These are phyloP conservation scores for Suillus subalutaceus DNA, from an alignment of 768 basidiomycete genomes.

Conservation along the genomic window DNA sequence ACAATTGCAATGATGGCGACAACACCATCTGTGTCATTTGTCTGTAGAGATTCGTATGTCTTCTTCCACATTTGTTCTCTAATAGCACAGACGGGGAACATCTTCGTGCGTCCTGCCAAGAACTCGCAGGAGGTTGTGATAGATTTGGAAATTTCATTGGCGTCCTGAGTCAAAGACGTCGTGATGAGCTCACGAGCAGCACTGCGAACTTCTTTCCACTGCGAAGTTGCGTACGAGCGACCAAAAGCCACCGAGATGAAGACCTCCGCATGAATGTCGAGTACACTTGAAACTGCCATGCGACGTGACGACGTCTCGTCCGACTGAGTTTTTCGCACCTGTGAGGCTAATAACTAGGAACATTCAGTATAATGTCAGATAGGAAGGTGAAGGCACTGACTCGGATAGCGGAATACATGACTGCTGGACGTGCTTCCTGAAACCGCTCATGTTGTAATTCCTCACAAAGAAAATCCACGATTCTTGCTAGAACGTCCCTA, in stretches of 20 bases:
- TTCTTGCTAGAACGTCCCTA: constrained; percentile 71
- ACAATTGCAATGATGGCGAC: constrained; percentile 60
- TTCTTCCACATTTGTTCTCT: constrained; percentile 70
- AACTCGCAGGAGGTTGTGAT: constrained; percentile 37
- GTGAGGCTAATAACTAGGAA: constrained; percentile 36
- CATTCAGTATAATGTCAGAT: constrained; percentile 13
- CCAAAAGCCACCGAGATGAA: constrained; percentile 52
- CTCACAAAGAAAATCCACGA: constrained; percentile 75
- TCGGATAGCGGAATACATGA: constrained; percentile 60
- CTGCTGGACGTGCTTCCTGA: constrained; percentile 54
- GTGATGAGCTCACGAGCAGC: constrained; percentile 46
- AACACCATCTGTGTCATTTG: constrained; percentile 60
- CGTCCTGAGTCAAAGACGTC: constrained; percentile 36
- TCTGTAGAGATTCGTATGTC: constrained; percentile 60
- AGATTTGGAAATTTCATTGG: constrained; percentile 32
- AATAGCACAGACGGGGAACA: constrained; percentile 42
- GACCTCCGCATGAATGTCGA: constrained; percentile 55
- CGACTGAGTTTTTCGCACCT: constrained; percentile 36
- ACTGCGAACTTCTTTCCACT: constrained; percentile 46
- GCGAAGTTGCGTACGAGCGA: constrained; percentile 37
- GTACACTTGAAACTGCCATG: constrained; percentile 36
- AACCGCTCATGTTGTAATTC: constrained; percentile 82
- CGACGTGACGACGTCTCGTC: constrained; percentile 30
- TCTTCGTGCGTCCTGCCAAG: constrained; percentile 32
- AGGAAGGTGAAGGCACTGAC: constrained; percentile 46